Base-by-base conservation (phyloP, 2,329 filamentous ascomycete species). In the Hymenoscyphus repandus region DNA sequence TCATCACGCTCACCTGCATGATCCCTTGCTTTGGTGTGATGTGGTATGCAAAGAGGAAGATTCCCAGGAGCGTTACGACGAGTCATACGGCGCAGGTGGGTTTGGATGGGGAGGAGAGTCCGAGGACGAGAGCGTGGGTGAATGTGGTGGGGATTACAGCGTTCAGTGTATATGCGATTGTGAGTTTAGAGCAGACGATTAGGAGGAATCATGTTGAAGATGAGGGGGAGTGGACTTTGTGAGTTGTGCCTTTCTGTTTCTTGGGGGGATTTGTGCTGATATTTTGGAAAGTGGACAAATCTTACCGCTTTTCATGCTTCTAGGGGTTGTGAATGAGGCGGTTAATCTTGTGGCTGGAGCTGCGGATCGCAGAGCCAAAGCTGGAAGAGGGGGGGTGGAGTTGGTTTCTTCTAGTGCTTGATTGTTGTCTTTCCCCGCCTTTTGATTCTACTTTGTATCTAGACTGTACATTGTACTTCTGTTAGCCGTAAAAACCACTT, bases 111-210 rank as follows among this genome's bases (percentile, higher is more conserved):
- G n/a, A 6, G 10, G 38, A 41, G 18, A 45, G 31, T 22, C 5
- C 38, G n/a, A 17, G 18, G 15, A 17, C 18, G 10, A 41, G 18
- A 6, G 15, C 5, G 13, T 41, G 38, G 38, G 38, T 41, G 15
- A 4, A 17, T 3, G 34, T 47, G 1, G 10, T 45, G 1, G 17
- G n/a, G 5, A 45, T 33, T 13, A 34, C 31, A 13, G 42, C 22
- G 20, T 31, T 45, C 5, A 47, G 17, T 32, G 5, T 47, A 5
- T 47, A 47, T 40, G 15, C 33, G 6, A 39, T 47, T 27, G 45
- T 47, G 17, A 22, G n/a, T 6, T 17, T 47, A 7, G 45, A 47
- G 34, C 45, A 27, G 34, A 39, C 45, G 36, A 47, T 47, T 30
- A 2, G n/a, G 2, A 47, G 44, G 45, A 47, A 47, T 47, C 6